Conservation (phyloP, 441 rosid species). For the Theobroma grandiflorum region DNA sequence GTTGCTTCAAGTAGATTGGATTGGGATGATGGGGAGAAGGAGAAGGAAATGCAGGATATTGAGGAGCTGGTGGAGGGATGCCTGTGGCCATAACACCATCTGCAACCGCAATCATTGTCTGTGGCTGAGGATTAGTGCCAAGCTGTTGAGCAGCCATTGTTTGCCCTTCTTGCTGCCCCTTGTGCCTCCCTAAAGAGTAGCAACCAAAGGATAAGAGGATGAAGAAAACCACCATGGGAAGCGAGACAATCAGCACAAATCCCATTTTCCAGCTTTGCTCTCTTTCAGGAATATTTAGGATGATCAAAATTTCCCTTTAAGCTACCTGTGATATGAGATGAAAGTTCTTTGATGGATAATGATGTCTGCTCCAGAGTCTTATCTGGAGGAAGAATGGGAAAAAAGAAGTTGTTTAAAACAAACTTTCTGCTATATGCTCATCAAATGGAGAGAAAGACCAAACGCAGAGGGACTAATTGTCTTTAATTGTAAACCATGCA, state of each 20-base stretch:
- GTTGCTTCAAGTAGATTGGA: constrained; percentile 26
- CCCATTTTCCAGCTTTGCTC: constrained; percentile 20
- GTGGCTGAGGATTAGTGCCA: constrained; percentile 9
- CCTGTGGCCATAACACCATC: constrained; percentile 2
- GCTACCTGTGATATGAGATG: no score
- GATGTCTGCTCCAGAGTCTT: no score
- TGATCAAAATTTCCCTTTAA: background rate
- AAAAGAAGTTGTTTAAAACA: no score
- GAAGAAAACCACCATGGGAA: constrained; percentile 26
- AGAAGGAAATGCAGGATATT: constrained; percentile 16
- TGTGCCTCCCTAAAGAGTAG: constrained; percentile 26
- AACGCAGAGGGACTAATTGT: background rate
- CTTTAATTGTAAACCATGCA: background rate
- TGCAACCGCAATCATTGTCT: background rate
- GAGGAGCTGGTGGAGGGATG: constrained; percentile 14
- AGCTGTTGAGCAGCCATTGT: constrained; percentile 19
- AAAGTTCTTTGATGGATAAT: no score
- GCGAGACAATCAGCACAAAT: constrained; percentile 22
- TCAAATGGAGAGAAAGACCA: background rate
- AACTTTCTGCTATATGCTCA: no score
- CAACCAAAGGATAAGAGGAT: constrained; percentile 12
- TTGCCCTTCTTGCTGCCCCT: constrained; percentile 29
- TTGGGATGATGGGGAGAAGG: constrained; percentile 25
- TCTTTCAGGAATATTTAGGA: background rate
- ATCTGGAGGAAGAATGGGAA: no score